phyloP scores from a whole-genome alignment of 257 asterid species.

The Gentiana dahurica region DNA sequence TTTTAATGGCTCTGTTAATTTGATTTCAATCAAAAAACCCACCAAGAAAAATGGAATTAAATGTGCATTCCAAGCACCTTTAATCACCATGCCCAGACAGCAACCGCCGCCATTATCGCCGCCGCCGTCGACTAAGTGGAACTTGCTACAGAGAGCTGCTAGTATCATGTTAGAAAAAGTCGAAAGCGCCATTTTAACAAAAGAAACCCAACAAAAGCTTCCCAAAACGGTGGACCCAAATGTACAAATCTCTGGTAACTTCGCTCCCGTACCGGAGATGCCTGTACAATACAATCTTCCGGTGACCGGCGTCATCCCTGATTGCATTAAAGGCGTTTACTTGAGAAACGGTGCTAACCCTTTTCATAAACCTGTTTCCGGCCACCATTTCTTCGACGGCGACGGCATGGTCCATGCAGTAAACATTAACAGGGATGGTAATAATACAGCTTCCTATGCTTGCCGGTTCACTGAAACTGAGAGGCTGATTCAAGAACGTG shows the following conservation, averaged over 20 bases:
- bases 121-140: slow-evolving; percentile 28
- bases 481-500: slow-evolving; percentile 47
- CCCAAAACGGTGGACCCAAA: slow-evolving; percentile 49
- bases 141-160: slow-evolving; percentile 36
- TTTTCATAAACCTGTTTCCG: slow-evolving; percentile 42
- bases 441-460: slow-evolving; percentile 36
- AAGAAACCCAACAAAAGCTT: slow-evolving; percentile 31
- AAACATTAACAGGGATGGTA: slow-evolving; percentile 11
- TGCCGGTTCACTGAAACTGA: slow-evolving; percentile 59
- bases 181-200: slow-evolving; percentile 34
- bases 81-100: slow-evolving; percentile 13
- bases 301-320: slow-evolving; percentile 41
- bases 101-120: neutral
- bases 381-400: slow-evolving; percentile 70
- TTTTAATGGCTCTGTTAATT: slow-evolving; percentile 2
- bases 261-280: slow-evolving; percentile 55
- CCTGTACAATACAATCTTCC: slow-evolving; percentile 29
- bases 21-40: slow-evolving; percentile 12
- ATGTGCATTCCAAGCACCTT: slow-evolving; percentile 13
- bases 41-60: neutral
- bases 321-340: slow-evolving; percentile 48
- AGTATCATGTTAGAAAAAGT: slow-evolving; percentile 28
- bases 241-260: slow-evolving; percentile 54
- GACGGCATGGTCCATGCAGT: slow-evolving; percentile 77
- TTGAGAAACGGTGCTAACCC: slow-evolving; percentile 72